Evolutionary conservation across 768 basidiomycete species (phyloP), one percentile per base, ranked within the genome.

Genomic region (Clavulina sp.): DNA sequence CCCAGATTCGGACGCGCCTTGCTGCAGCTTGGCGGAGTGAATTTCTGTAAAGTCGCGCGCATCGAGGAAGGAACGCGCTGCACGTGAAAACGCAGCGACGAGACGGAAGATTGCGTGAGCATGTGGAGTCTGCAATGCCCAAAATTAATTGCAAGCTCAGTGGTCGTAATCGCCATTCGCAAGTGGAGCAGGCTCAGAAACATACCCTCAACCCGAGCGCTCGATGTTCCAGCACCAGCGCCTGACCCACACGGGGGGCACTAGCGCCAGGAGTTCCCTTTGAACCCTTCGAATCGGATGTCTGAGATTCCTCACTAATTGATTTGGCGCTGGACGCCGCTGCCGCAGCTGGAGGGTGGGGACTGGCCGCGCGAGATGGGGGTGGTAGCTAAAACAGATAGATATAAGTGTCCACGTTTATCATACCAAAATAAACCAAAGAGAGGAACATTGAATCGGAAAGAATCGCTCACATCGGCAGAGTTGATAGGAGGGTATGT

Each of bases 1-100:
- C 6, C 93, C 93, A 5, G 83, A 86, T 68, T 97, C 93, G 2
- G 93, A 96, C 5, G 93, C 92, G 31, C 92, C 83, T 33, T 86
- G 89, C 63, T 95, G 91, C 2, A 99, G 73, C 68, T 96, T 99
- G 4, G 93, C 92, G 55, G 84, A 91, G 67, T 96, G 95, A 55
- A 99, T 96, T 66, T 96, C 92, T 50, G 77, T 77, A 63, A 97
- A 97, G n/a, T 81, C 79, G 49, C 81, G 69, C 23, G 60, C 62
- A 57, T 76, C 73, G 52, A 99, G 70, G 68, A 75, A 82, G 47
- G 81, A 73, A 41, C 91, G 79, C 80, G 95, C 96, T 43, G 91
- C 67, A 51, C 81, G 74, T 55, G 84, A 79, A 48, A 97, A 81
- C 23, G 73, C 89, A 41, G 84, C 78, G 61, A 92, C 88, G 49